Evolutionary conservation across 2,329 filamentous ascomycete species (phyloP).

Genomic region (Dactylellina cionopaga): DNA sequence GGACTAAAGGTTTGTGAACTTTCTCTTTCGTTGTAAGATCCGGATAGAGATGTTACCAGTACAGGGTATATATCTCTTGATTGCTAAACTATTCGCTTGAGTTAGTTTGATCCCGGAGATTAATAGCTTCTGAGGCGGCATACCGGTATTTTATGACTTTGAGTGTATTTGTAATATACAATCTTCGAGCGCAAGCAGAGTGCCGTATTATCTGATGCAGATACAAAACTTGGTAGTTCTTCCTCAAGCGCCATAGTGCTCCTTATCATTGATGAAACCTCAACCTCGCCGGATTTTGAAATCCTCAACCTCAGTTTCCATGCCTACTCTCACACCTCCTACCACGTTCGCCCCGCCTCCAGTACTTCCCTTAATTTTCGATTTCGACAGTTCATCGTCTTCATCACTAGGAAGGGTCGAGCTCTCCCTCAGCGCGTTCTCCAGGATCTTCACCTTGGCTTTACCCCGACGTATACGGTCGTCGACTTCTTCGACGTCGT

Average conservation of each 20-base stretch:
- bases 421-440: constrained; percentile 70
- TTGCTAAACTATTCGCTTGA: too few species aligned
- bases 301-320: constrained; percentile 46
- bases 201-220: too few species aligned
- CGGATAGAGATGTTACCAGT: too few species aligned
- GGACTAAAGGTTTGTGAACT: too few species aligned
- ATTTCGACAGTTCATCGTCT: not conserved
- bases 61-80: not conserved
- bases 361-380: not conserved
- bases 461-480: constrained; percentile 84
- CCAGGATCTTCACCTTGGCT: constrained; percentile 85
- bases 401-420: constrained; percentile 11
- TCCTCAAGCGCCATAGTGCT: not conserved
- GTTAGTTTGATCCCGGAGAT: too few species aligned
- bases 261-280: not conserved
- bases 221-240: too few species aligned
- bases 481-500: constrained; percentile 90
- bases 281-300: constrained; percentile 25
- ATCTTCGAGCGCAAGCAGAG: too few species aligned
- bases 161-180: too few species aligned
- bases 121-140: too few species aligned
- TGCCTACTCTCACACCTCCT: constrained; percentile 1
- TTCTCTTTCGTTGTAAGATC: too few species aligned
- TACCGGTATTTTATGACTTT: too few species aligned
- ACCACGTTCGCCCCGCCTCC: not conserved